Evolutionary conservation across 495 filamentous ascomycete genomes (phyloP).

Genomic region (Daldinia grandis): DNA sequence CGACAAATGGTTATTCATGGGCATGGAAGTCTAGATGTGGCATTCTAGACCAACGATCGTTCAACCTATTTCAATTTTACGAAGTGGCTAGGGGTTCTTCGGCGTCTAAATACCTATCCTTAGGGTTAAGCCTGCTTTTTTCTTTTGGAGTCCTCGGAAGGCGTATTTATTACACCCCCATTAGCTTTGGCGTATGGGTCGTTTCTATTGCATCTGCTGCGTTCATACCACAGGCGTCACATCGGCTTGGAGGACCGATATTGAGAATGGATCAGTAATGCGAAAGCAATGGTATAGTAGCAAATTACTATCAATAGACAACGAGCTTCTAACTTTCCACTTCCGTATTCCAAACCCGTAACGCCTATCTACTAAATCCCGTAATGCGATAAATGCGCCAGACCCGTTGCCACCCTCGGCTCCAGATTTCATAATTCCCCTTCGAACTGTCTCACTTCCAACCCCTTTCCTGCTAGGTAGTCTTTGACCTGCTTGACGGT

Average conservation of each 20-base stretch:
- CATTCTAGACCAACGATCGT: slow-evolving; percentile 3
- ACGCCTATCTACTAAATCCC: slow-evolving; percentile 28
- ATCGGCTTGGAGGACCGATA: slow-evolving; percentile 18
- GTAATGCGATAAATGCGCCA: slow-evolving; percentile 25
- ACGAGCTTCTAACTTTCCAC: slow-evolving; percentile 26
- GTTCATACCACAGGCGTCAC: slow-evolving; percentile 17
- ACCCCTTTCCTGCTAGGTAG: slow-evolving; percentile 70
- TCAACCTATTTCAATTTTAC: slow-evolving; percentile 18
- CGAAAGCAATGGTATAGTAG: slow-evolving; percentile 31
- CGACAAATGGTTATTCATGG: slow-evolving; percentile 82
- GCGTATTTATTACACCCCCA: slow-evolving; percentile 15
- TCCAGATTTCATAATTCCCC: slow-evolving; percentile 47
- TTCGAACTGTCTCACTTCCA: slow-evolving; percentile 81
- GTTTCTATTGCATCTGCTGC: slow-evolving; percentile 26
- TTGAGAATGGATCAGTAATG: slow-evolving; percentile 20
- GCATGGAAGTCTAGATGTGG: slow-evolving; percentile 75
- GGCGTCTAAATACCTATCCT: slow-evolving; percentile 15
- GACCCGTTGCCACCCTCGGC: slow-evolving; percentile 12
- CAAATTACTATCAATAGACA: slow-evolving; percentile 40
- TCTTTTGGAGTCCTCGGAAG: slow-evolving; percentile 28
- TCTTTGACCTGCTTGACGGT: slow-evolving; percentile 96
- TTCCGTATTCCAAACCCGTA: slow-evolving; percentile 24
- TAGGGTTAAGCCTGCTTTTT: slow-evolving; percentile 28
- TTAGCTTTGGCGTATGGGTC: slow-evolving; percentile 20
- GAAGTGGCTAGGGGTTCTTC: slow-evolving; percentile 7